Percentiles rank a stretch among this genome's conserved stretches.
Conservation (phyloP, 352 stramenopile genomes). For the Phytophthora litchii region DNA sequence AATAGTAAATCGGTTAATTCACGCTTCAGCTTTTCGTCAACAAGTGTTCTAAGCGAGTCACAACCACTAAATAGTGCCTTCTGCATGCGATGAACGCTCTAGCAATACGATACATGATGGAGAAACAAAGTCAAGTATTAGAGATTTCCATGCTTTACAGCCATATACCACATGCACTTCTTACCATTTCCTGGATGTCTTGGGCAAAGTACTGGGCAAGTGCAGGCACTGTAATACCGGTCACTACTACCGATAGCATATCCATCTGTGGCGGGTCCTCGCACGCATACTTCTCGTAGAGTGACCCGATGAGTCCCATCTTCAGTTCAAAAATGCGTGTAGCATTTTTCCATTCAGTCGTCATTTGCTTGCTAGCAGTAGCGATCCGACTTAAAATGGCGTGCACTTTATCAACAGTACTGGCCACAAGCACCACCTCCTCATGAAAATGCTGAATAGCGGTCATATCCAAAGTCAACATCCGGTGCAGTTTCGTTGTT, state of each 20-base stretch:
- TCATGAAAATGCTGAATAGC: conserved; percentile 33
- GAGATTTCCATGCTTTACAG: not conserved
- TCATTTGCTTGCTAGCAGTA: conserved; percentile 44
- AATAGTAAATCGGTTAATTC: conserved; percentile 49
- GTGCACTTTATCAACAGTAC: conserved; percentile 32
- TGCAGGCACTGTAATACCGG: conserved; percentile 63
- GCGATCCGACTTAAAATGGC: conserved; percentile 39
- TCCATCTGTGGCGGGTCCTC: conserved; percentile 69
- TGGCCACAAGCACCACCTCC: conserved; percentile 42
- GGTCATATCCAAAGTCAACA: conserved; percentile 48
- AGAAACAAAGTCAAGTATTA: conserved; percentile 1
- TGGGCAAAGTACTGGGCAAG: conserved; percentile 82
- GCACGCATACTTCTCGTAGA: conserved; percentile 82
- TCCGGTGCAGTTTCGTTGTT: conserved; percentile 28
- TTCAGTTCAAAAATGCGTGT: conserved; percentile 80
- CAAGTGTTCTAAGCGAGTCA: conserved; percentile 37
- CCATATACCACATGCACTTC: conserved; percentile 2
- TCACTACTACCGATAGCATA: conserved; percentile 70
- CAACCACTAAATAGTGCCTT: conserved; percentile 55
- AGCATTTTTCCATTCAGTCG: conserved; percentile 78
- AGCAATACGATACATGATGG: not conserved
- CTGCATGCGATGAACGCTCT: conserved; percentile 70
- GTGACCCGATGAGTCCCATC: conserved; percentile 68
- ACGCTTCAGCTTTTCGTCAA: conserved; percentile 44
- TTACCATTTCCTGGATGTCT: conserved; percentile 83